Evolutionary conservation across 805 yeast species (phyloP).

Genomic region (Nakazawaea anatomiae): DNA sequence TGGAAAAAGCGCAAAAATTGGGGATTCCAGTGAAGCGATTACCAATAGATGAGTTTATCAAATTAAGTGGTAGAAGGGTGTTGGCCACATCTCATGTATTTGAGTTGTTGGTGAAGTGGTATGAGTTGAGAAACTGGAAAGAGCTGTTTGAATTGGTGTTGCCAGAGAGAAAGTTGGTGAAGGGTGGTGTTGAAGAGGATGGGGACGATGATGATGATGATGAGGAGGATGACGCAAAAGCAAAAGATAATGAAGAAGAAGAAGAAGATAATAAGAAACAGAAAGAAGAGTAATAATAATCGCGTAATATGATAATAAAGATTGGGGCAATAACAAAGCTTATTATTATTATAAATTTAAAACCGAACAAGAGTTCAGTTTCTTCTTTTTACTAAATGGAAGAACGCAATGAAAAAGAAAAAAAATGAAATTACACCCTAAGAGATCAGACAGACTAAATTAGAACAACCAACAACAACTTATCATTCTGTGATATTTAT

Average conservation of each 20-base stretch:
- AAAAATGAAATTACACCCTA: background rate
- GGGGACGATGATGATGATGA: slow-evolving; percentile 10
- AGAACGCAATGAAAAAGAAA: background rate
- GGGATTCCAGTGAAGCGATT: slow-evolving; percentile 71
- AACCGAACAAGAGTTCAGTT: too few species aligned
- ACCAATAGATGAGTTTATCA: slow-evolving; percentile 83
- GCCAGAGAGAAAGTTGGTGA: slow-evolving; percentile 65
- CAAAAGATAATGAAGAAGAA: background rate
- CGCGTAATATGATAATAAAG: too few species aligned
- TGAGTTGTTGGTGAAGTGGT: slow-evolving; percentile 76
- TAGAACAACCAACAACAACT: background rate
- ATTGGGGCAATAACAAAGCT: too few species aligned
- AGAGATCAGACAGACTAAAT: background rate
- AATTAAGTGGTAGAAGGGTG: slow-evolving; percentile 80
- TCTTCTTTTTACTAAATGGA: background rate
- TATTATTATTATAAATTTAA: too few species aligned
- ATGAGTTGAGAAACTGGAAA: slow-evolving; percentile 78
- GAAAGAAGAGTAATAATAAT: background rate
- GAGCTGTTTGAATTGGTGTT: slow-evolving; percentile 79
- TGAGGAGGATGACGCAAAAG: slow-evolving; percentile 10
- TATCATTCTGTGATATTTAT: background rate
- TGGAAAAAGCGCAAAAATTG: slow-evolving; percentile 68
- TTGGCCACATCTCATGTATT: slow-evolving; percentile 95
- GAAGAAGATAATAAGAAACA: background rate
- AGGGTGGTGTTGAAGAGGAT: slow-evolving; percentile 16